Conservation (phyloP, 2,329 filamentous ascomycete species). For the Colletotrichum tamarilloi region DNA sequence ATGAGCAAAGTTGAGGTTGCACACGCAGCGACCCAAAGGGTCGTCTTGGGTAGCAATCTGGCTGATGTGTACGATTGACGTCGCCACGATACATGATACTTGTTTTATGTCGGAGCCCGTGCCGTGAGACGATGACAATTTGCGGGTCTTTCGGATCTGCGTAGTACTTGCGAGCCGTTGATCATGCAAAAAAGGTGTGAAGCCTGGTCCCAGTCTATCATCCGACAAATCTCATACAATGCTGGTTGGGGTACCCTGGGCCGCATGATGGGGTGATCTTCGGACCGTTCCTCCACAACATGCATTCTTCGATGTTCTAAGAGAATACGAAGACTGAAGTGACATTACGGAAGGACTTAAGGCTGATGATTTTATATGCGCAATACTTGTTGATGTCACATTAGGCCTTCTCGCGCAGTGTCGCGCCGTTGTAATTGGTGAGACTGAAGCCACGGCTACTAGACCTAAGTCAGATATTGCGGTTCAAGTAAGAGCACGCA, state of each 20-base stretch:
- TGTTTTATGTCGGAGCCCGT: slow-evolving; percentile 21
- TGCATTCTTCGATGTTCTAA: not conserved
- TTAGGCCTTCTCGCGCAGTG: no score
- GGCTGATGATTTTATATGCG: not conserved
- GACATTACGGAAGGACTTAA: not conserved
- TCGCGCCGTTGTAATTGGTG: no score
- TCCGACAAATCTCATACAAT: slow-evolving; percentile 11
- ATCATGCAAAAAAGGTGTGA: slow-evolving; percentile 5
- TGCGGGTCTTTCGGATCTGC: slow-evolving; percentile 12
- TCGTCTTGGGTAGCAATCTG: not conserved
- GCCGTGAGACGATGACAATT: slow-evolving; percentile 33
- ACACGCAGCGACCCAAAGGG: not conserved
- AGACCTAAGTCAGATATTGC: no score
- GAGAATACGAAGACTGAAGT: not conserved
- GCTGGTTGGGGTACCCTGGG: slow-evolving; percentile 13
- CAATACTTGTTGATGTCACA: not conserved
- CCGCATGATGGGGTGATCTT: not conserved
- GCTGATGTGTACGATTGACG: not conserved
- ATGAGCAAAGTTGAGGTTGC: not conserved
- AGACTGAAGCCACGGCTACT: no score
- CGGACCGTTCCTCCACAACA: not conserved
- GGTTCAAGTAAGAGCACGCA: no score
- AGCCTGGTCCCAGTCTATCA: slow-evolving; percentile 13
- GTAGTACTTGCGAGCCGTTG: not conserved
- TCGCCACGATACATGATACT: slow-evolving; percentile 13